Evolutionary conservation across 192 early-diverging fungal species (phyloP).

Genomic region (Mortierella claussenii): DNA sequence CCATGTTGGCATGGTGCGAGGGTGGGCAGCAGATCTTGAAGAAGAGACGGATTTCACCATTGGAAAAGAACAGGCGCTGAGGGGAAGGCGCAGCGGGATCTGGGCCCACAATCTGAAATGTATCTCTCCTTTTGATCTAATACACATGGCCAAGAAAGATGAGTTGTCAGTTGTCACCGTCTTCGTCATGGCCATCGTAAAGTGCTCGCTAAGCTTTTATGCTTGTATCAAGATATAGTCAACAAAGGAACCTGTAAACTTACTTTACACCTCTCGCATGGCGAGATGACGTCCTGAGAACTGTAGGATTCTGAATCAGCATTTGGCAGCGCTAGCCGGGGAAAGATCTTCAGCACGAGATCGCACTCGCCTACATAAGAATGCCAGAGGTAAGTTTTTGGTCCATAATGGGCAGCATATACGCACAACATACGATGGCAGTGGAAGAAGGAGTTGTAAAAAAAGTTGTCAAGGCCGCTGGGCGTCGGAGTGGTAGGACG

Average conservation of each 20-base stretch:
- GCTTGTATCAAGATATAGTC: no score
- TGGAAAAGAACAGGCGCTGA: constrained; percentile 42
- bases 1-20: constrained; percentile 16
- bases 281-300: constrained; percentile 23
- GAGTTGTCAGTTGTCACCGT: neutral
- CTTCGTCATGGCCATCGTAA: neutral
- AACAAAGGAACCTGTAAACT: no score
- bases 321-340: constrained; percentile 10
- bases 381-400: no score
- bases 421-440: no score
- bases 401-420: no score
- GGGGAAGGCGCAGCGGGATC: constrained; percentile 39
- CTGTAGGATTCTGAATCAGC: constrained; percentile 13
- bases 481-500: neutral
- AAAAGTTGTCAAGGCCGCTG: no score
- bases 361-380: constrained; percentile 46
- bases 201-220: no score
- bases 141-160: neutral
- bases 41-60: constrained; percentile 29
- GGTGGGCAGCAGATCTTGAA: constrained; percentile 49
- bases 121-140: constrained; percentile 36
- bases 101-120: constrained; percentile 38
- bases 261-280: constrained; percentile 45
- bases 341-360: constrained; percentile 45
- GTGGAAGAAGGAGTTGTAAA: neutral